Evolutionary conservation across 352 stramenopile species (phyloP), one percentile per base, ranked within the genome.

Genomic region (Pythium volutum): DNA sequence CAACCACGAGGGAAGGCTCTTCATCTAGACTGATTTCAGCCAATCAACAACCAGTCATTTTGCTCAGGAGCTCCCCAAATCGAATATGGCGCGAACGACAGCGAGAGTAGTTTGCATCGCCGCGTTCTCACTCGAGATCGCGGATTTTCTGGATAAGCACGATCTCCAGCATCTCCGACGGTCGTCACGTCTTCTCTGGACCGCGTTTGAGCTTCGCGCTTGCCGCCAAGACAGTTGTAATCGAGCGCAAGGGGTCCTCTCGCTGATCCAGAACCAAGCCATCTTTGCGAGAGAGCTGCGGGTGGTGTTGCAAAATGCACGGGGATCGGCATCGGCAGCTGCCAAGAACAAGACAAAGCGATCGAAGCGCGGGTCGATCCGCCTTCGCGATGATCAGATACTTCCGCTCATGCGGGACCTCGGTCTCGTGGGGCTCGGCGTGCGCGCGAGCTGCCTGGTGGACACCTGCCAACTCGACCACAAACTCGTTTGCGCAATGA

Each of bases 401-500:
- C 20, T 27, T 6, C n/a, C 39, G 4, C 25, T 67, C 6, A 16
- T 67, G 15, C 34, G 46, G 22, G 61, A 67, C 54, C 61, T 67
- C 14, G 52, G 58, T 1, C 54, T 67, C 26, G 61, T 67, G 7
- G 61, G 52, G 34, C 43, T 67, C 2, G 61, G 61, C 26, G 48
- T 67, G 5, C 61, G 61, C 5, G 34, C 46, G 16, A 59, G 47
- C 42, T 67, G 61, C 23, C 47, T 67, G 0, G 53, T 67, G 26
- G 61, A 67, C 22, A 48, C 46, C 11, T 62, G 61, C 31, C 25
- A 26, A 38, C 53, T 67, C 1, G 36, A 62, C 1, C 11, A 57
- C 3, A 34, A 61, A 1, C 38, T 18, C n/a, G 31, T 59, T 25
- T 4, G 11, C n/a, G 34, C n/a, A 4, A 29, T 67, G 14, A 20